A percentile compares a stretch with the other conserved stretches of the same genome.
These are phyloP conservation scores for Fusarium nematophilum DNA, from an alignment of 2,329 filamentous ascomycete species.

Conservation along the genomic window DNA sequence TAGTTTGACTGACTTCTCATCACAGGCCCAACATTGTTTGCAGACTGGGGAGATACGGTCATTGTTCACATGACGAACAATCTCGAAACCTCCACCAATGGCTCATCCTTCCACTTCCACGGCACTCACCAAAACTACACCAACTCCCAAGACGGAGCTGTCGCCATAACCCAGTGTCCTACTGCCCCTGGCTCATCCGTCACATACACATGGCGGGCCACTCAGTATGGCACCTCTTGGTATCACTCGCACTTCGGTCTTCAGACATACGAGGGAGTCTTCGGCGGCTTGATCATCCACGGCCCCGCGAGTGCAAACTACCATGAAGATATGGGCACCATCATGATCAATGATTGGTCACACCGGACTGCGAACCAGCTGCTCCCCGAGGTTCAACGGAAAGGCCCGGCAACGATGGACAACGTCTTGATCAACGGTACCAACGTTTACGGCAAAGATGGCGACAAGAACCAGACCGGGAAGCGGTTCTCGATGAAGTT, in stretches of 20 bases:
- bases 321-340: constrained; percentile 70
- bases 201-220: constrained; percentile 69
- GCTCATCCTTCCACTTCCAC: constrained; percentile 73
- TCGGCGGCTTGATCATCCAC: constrained; percentile 71
- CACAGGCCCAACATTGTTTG: constrained; percentile 63
- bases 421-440: constrained; percentile 61
- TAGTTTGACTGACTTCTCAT: neutral
- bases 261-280: constrained; percentile 65
- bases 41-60: constrained; percentile 63
- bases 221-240: constrained; percentile 67
- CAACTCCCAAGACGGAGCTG: constrained; percentile 68
- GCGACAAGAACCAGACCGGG: constrained; percentile 41
- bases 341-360: constrained; percentile 71
- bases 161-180: constrained; percentile 61
- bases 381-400: constrained; percentile 31
- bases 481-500: constrained; percentile 53
- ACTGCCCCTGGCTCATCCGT: constrained; percentile 62
- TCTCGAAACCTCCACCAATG: constrained; percentile 57
- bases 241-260: constrained; percentile 71
- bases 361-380: constrained; percentile 56
- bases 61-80: constrained; percentile 65
- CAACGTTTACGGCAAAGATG: constrained; percentile 47
- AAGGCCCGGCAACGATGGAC: constrained; percentile 47
- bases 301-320: constrained; percentile 70
- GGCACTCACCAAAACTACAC: constrained; percentile 68